A percentile compares a stretch with the other conserved stretches of the same genome.
These are phyloP conservation scores for Neonectria hederae DNA, from an alignment of 2,329 filamentous ascomycete genomes.

Conservation along the genomic window DNA sequence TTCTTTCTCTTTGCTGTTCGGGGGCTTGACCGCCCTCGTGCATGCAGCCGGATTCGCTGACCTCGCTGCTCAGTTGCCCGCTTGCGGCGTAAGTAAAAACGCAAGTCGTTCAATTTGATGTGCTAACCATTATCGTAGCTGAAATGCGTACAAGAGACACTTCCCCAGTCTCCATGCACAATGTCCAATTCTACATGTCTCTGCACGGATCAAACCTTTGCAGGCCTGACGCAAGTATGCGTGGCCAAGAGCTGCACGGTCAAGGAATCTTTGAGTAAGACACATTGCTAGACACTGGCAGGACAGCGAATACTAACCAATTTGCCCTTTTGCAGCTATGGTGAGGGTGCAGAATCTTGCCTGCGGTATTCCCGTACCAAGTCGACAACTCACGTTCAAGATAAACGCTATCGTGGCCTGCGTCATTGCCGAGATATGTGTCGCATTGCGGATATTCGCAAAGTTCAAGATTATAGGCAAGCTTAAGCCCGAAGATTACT, in stretches of 20 bases:
- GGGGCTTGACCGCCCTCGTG: conserved; percentile 11
- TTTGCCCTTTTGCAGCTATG: conserved; percentile 1
- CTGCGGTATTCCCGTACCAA: conserved; percentile 27
- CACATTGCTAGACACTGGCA: background rate
- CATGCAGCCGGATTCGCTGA: conserved; percentile 29
- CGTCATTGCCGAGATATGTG: conserved; percentile 24
- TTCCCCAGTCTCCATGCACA: conserved; percentile 26
- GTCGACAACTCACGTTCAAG: conserved; percentile 29
- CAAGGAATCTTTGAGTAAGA: conserved; percentile 31
- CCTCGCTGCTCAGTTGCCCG: conserved; percentile 23
- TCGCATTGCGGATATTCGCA: conserved; percentile 26
- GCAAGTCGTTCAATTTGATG: background rate
- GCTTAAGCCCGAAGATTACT: conserved; percentile 26
- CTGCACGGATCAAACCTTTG: conserved; percentile 30
- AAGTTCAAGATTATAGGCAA: conserved; percentile 28
- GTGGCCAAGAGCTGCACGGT: conserved; percentile 25
- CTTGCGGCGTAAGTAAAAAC: conserved; percentile 22
- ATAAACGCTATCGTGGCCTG: conserved; percentile 26
- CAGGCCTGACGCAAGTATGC: conserved; percentile 25
- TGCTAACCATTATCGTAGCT: conserved; percentile 20
- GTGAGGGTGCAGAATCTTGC: conserved; percentile 25
- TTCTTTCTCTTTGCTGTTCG: conserved; percentile 11
- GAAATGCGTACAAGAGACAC: conserved; percentile 23
- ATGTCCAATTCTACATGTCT: conserved; percentile 30
- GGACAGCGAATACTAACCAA: background rate